Percentiles rank a stretch among this genome's conserved stretches.
These are phyloP conservation scores for Talaromyces sp. DNA, from an alignment of 2,329 filamentous ascomycete genomes.

Conservation along the genomic window DNA sequence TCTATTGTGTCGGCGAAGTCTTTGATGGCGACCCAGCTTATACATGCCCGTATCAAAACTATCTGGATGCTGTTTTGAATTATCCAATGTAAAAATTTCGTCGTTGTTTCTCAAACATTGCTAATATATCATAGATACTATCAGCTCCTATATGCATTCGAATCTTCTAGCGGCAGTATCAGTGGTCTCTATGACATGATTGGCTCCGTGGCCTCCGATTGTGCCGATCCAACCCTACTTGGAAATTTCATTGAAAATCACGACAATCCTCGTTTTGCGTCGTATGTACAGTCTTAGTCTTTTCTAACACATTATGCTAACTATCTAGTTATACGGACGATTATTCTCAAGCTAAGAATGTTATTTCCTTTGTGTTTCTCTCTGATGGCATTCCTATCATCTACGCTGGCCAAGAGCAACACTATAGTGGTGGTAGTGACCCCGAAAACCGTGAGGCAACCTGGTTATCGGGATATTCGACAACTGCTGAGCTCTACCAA, in stretches of 20 bases:
- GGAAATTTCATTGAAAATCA: constrained; percentile 60
- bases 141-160: constrained; percentile 32
- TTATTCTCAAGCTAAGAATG: constrained; percentile 54
- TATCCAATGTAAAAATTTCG: constrained; percentile 32
- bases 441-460: constrained; percentile 54
- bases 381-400: constrained; percentile 59
- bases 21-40: constrained; percentile 37
- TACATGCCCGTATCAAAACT: constrained; percentile 43
- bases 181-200: constrained; percentile 33
- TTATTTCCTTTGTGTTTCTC: constrained; percentile 58
- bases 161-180: constrained; percentile 31
- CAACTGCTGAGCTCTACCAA: constrained; percentile 44
- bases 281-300: constrained; percentile 8
- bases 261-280: constrained; percentile 55
- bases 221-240: constrained; percentile 44
- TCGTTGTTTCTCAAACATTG: not conserved
- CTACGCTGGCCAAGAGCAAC: constrained; percentile 65
- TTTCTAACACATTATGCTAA: not conserved
- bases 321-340: constrained; percentile 24
- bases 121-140: constrained; percentile 19
- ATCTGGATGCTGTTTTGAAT: constrained; percentile 45
- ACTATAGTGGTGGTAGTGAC: constrained; percentile 47
- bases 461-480: constrained; percentile 52
- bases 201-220: constrained; percentile 28
- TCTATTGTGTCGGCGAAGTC: constrained; percentile 49